Evolutionary conservation across 2,329 filamentous ascomycete genomes (phyloP).

Genomic region (Eutypa lata): DNA sequence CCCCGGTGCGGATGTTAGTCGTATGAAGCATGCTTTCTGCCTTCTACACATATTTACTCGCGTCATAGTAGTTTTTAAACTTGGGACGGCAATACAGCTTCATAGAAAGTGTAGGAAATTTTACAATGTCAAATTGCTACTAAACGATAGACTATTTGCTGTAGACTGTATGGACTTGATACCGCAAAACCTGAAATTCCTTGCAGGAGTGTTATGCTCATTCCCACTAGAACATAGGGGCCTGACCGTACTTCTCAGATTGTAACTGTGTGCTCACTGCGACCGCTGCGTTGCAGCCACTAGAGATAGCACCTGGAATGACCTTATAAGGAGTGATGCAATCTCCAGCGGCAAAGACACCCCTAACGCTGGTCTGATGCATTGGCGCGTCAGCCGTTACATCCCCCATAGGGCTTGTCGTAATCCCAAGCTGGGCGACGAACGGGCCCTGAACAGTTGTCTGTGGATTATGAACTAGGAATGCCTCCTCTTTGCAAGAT

Average conservation of each 20-base stretch:
- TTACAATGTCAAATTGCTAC: too few species aligned
- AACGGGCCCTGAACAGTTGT: constrained; percentile 16
- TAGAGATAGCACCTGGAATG: constrained; percentile 13
- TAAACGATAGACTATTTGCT: too few species aligned
- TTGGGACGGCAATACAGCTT: too few species aligned
- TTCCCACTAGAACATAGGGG: too few species aligned
- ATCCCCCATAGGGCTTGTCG: constrained; percentile 12
- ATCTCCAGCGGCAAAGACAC: constrained; percentile 22
- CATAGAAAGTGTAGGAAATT: too few species aligned
- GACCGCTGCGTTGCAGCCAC: constrained; percentile 19
- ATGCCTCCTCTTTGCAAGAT: constrained; percentile 13
- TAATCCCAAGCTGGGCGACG: constrained; percentile 14
- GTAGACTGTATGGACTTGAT: too few species aligned
- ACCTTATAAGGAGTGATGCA: constrained; percentile 19
- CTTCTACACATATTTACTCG: too few species aligned
- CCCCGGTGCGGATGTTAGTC: too few species aligned
- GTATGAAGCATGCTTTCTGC: too few species aligned
- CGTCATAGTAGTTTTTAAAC: too few species aligned
- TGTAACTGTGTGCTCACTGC: constrained; percentile 14
- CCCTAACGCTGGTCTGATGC: constrained; percentile 14
- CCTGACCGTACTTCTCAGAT: constrained; percentile 16
- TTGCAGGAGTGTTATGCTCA: too few species aligned
- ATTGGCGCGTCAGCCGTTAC: constrained; percentile 12
- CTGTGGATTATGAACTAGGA: constrained; percentile 17
- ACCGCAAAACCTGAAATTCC: too few species aligned